Evolutionary conservation across 2,329 filamentous ascomycete genomes (phyloP).

Genomic region (Aspergillus sp.): DNA sequence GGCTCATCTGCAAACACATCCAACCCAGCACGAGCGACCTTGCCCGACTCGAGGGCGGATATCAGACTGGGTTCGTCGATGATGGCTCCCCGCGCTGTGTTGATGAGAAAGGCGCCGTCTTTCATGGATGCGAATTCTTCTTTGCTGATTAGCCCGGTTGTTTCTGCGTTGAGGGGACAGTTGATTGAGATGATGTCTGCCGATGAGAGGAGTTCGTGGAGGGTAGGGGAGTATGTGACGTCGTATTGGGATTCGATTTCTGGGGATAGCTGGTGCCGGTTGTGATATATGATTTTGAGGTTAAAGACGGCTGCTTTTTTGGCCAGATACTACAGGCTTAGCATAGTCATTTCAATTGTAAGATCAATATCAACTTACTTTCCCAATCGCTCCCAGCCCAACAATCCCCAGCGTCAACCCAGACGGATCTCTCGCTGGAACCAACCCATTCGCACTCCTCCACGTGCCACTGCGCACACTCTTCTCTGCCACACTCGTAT

Average conservation of each 20-base stretch:
- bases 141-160: slow-evolving; percentile 35
- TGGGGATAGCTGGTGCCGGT: slow-evolving; percentile 30
- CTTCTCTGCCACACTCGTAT: slow-evolving; percentile 39
- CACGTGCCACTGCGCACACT: slow-evolving; percentile 34
- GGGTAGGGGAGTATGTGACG: slow-evolving; percentile 31
- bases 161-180: slow-evolving; percentile 42
- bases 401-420: slow-evolving; percentile 46
- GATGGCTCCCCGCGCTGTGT: slow-evolving; percentile 44
- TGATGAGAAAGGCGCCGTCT: slow-evolving; percentile 41
- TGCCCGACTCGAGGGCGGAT: slow-evolving; percentile 39
- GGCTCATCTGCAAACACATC: slow-evolving; percentile 48
- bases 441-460: slow-evolving; percentile 27
- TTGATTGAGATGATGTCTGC: slow-evolving; percentile 45
- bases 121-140: slow-evolving; percentile 43
- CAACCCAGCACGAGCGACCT: slow-evolving; percentile 41
- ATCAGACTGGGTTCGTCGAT: slow-evolving; percentile 43
- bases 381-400: slow-evolving; percentile 47
- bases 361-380: too few species aligned
- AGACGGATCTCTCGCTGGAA: slow-evolving; percentile 39
- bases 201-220: slow-evolving; percentile 36
- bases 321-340: slow-evolving; percentile 27
- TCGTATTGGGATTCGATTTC: slow-evolving; percentile 32
- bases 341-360: too few species aligned
- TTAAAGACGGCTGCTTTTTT: slow-evolving; percentile 39
- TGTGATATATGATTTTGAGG: slow-evolving; percentile 43